phyloP scores from a whole-genome alignment of 305 asterid genomes.

The Plantago rigida region DNA sequence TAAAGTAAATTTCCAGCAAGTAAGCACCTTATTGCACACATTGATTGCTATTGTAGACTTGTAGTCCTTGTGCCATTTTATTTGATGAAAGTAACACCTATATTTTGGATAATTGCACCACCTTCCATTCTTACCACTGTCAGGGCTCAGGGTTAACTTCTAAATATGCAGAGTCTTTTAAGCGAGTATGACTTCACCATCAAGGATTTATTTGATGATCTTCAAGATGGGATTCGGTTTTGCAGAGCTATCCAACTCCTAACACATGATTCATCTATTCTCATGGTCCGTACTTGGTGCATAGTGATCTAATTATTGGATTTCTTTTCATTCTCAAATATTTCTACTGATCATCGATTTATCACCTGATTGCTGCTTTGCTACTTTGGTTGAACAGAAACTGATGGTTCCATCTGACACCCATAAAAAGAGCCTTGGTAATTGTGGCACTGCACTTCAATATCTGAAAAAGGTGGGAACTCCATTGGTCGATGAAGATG shows the following conservation, averaged over 20 bases:
- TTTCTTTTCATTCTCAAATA: slow-evolving; percentile 5
- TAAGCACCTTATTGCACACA: slow-evolving; percentile 32
- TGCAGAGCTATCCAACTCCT: slow-evolving; percentile 79
- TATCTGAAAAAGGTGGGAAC: slow-evolving; percentile 63
- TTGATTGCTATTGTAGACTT: background rate
- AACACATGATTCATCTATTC: slow-evolving; percentile 70
- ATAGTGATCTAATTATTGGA: slow-evolving; percentile 13
- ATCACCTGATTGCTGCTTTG: slow-evolving; percentile 10
- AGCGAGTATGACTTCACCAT: slow-evolving; percentile 64
- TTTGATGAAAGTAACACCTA: background rate
- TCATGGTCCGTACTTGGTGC: slow-evolving; percentile 44
- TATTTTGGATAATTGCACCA: background rate
- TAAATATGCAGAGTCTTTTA: slow-evolving; percentile 55
- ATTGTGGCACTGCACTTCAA: slow-evolving; percentile 74
- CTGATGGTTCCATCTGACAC: slow-evolving; percentile 76
- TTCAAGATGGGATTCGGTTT: slow-evolving; percentile 70
- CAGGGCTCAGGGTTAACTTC: background rate
- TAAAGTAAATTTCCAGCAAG: slow-evolving; percentile 75
- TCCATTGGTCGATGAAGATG: slow-evolving; percentile 68
- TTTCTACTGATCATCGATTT: slow-evolving; percentile 19
- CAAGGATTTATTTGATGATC: slow-evolving; percentile 65
- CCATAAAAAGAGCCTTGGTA: slow-evolving; percentile 56
- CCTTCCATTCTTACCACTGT: no score
- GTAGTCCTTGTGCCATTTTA: background rate
- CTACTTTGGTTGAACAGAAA: slow-evolving; percentile 47